Percentiles rank a stretch among this genome's conserved stretches.
phyloP scores from a whole-genome alignment of 306 rosid genomes.

The Medicago arabica region DNA sequence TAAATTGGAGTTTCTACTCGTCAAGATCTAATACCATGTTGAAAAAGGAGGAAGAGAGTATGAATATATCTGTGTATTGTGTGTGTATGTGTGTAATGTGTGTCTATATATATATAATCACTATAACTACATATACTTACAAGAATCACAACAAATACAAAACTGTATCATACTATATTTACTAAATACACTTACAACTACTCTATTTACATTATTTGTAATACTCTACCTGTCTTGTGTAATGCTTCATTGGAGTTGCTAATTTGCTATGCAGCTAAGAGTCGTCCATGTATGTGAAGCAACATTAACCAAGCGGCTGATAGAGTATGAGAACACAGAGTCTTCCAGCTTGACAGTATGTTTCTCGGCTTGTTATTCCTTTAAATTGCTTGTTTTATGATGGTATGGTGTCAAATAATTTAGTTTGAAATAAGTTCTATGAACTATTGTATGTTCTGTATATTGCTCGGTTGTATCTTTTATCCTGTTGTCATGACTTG shows the following conservation, averaged over 20 bases:
- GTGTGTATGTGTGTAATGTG: neutral
- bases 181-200: neutral
- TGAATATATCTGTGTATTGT: neutral
- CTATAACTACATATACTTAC: neutral
- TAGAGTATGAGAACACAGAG: slow-evolving; percentile 83
- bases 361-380: slow-evolving; percentile 30
- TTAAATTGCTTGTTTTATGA: slow-evolving; percentile 24
- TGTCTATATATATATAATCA: neutral
- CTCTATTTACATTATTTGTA: slow-evolving; percentile 1
- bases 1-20: neutral
- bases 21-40: neutral
- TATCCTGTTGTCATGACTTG: neutral
- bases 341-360: slow-evolving; percentile 86
- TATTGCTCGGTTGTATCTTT: neutral
- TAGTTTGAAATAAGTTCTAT: slow-evolving; percentile 23
- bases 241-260: slow-evolving; percentile 1
- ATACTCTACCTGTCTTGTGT: neutral
- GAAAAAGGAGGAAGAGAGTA: neutral
- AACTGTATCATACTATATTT: neutral
- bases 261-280: slow-evolving; percentile 54
- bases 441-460: slow-evolving; percentile 1
- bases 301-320: slow-evolving; percentile 79
- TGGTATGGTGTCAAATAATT: slow-evolving; percentile 5
- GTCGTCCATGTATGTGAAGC: slow-evolving; percentile 86
- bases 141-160: neutral